Evolutionary conservation across 805 yeast species (phyloP).

Genomic region (Isabelozyma rhagii): DNA sequence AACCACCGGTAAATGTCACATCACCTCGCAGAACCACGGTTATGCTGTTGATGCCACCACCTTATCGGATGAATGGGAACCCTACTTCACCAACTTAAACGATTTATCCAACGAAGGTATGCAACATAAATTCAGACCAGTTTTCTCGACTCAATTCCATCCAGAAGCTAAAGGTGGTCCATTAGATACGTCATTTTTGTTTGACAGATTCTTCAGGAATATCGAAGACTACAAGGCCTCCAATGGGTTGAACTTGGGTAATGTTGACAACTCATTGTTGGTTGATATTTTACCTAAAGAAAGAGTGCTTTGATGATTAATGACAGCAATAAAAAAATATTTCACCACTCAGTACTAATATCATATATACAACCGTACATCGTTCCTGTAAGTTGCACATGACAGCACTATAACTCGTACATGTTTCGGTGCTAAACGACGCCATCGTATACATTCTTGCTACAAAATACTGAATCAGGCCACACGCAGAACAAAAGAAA

Average conservation of each 20-base stretch:
- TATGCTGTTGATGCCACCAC: constrained; percentile 89
- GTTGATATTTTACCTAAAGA: constrained; percentile 64
- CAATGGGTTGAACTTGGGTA: constrained; percentile 40
- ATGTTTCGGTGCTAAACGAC: neutral
- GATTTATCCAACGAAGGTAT: constrained; percentile 98
- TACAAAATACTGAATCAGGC: neutral
- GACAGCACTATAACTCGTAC: too few species aligned
- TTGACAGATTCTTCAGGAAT: constrained; percentile 81
- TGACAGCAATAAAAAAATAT: neutral
- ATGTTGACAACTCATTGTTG: constrained; percentile 46
- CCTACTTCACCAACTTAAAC: constrained; percentile 85
- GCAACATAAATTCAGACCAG: constrained; percentile 83
- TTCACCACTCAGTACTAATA: neutral
- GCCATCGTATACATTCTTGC: neutral
- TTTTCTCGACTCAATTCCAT: constrained; percentile 96
- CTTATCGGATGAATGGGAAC: constrained; percentile 73
- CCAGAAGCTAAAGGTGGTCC: constrained; percentile 99
- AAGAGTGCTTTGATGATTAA: constrained; percentile 45
- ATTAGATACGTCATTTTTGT: constrained; percentile 83
- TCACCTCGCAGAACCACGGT: constrained; percentile 98
- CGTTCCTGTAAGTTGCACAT: neutral
- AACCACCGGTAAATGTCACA: constrained; percentile 89
- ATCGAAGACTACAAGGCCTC: constrained; percentile 50
- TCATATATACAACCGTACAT: neutral
- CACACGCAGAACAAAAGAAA: neutral